phyloP scores from a whole-genome alignment of 2,329 filamentous ascomycete species.

The Stagonosporopsis cucurbitacearum region DNA sequence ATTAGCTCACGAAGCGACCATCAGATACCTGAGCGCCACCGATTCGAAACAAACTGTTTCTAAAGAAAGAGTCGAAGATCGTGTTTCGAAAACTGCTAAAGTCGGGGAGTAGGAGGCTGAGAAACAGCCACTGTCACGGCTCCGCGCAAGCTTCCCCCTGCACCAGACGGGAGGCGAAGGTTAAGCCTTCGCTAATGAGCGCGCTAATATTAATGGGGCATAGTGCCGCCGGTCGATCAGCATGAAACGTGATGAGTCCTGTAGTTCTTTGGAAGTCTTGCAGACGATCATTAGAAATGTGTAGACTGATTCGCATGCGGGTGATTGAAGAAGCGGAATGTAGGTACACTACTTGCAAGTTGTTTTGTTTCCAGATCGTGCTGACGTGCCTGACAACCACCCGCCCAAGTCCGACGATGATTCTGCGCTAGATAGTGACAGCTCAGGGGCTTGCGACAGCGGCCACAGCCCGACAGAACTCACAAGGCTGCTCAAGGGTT shows the following conservation, averaged over 20 bases:
- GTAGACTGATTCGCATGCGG: neutral
- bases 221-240: conserved; percentile 1
- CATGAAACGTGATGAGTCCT: neutral
- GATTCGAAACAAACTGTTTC: conserved; percentile 26
- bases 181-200: conserved; percentile 3
- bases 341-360: too few species aligned
- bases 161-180: conserved; percentile 3
- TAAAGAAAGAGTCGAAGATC: conserved; percentile 29
- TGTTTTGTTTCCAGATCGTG: too few species aligned
- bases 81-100: conserved; percentile 23
- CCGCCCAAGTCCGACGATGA: neutral
- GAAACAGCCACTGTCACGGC: conserved; percentile 23
- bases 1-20: neutral
- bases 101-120: conserved; percentile 17
- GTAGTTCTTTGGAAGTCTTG: neutral
- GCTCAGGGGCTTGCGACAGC: neutral
- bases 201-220: neutral
- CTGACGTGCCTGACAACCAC: too few species aligned
- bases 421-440: neutral
- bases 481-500: conserved; percentile 1
- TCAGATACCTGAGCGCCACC: conserved; percentile 10
- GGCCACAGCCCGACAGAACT: conserved; percentile 1
- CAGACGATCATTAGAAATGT: neutral
- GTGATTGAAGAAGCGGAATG: too few species aligned
- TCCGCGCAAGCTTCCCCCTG: conserved; percentile 12